Conservation (phyloP, 202 grass and related monocot species). For the Panicum hallii region DNA sequence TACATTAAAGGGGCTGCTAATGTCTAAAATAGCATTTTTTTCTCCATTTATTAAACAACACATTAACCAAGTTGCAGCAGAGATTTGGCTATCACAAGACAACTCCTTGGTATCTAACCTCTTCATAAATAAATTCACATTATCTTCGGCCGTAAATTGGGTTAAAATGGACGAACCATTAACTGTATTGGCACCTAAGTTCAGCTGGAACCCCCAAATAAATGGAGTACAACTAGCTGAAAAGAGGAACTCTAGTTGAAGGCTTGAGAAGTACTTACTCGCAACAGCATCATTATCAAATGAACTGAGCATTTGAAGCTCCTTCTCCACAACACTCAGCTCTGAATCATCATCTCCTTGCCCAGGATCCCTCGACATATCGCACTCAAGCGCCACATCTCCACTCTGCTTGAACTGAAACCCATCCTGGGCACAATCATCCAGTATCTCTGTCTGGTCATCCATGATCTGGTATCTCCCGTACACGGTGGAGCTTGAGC, state of each 20-base stretch:
- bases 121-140: conserved; percentile 40
- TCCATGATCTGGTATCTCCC: conserved; percentile 91
- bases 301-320: conserved; percentile 64
- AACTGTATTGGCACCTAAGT: conserved; percentile 8
- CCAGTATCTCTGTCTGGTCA: conserved; percentile 84
- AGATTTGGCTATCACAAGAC: conserved; percentile 37
- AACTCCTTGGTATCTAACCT: background rate
- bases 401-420: conserved; percentile 52
- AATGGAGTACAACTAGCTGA: background rate
- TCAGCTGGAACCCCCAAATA: background rate
- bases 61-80: conserved; percentile 17
- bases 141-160: background rate
- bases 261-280: conserved; percentile 58
- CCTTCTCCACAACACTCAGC: conserved; percentile 63
- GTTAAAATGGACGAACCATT: conserved; percentile 20
- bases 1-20: background rate
- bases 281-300: conserved; percentile 45
- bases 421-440: conserved; percentile 59
- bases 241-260: background rate
- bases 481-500: conserved; percentile 72
- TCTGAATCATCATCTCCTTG: conserved; percentile 46
- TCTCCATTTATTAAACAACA: background rate
- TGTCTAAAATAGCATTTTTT: background rate
- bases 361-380: conserved; percentile 39
- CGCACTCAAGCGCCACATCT: conserved; percentile 50